These are phyloP conservation scores for Aspergillus bombycis DNA, from an alignment of 2,329 filamentous ascomycete species.

Conservation along the genomic window DNA sequence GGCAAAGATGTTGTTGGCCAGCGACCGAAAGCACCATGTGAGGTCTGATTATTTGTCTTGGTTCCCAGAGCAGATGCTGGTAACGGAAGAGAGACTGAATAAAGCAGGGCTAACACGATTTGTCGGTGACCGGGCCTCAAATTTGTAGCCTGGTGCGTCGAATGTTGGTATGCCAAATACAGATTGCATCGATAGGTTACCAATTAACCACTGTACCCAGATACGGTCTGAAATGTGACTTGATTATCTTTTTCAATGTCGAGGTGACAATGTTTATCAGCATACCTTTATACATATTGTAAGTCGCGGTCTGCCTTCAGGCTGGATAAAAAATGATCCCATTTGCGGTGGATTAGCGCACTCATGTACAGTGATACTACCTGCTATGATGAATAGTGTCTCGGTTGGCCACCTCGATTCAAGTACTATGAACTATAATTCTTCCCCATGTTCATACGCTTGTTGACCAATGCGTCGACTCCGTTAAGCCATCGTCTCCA, in stretches of 20 bases:
- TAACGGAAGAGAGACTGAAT: slow-evolving; percentile 28
- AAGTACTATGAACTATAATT: background rate
- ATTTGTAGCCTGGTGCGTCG: background rate
- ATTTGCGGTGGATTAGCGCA: no score
- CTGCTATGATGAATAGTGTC: background rate
- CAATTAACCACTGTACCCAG: background rate
- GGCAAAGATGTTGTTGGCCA: slow-evolving; percentile 27
- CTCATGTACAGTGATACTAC: no score
- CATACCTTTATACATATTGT: background rate
- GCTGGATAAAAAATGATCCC: no score
- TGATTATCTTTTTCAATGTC: background rate
- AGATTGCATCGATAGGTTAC: background rate
- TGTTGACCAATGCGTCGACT: slow-evolving; percentile 27
- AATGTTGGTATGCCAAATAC: background rate
- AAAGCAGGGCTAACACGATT: slow-evolving; percentile 17
- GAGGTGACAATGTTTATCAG: background rate
- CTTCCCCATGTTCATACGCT: slow-evolving; percentile 22
- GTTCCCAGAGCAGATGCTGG: slow-evolving; percentile 34
- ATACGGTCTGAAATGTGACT: background rate
- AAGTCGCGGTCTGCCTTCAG: no score
- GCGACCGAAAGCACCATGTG: slow-evolving; percentile 15
- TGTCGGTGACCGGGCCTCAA: slow-evolving; percentile 3
- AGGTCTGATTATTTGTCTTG: slow-evolving; percentile 25
- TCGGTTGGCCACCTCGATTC: background rate
- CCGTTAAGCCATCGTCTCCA: slow-evolving; percentile 27